Evolutionary conservation across 2,329 filamentous ascomycete genomes (phyloP).

Genomic region (Aspergillus chevalieri): DNA sequence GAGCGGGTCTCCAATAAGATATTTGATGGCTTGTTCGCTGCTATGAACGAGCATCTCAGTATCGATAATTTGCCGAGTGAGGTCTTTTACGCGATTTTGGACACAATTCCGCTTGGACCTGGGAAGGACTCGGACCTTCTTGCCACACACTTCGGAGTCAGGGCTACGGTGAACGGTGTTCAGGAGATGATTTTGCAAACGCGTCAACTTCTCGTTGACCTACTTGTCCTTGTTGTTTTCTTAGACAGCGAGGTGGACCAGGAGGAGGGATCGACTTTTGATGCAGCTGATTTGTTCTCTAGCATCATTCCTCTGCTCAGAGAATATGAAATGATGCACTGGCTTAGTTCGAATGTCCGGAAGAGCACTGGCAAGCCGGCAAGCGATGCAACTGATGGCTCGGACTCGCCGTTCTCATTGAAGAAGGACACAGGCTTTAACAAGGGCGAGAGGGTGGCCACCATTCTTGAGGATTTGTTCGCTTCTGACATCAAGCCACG

Average conservation of each 20-base stretch:
- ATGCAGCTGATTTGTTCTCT: constrained; percentile 52
- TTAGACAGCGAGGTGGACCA: constrained; percentile 77
- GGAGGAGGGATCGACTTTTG: constrained; percentile 64
- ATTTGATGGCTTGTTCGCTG: constrained; percentile 61
- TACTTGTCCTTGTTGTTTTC: constrained; percentile 76
- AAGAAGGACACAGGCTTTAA: constrained; percentile 16
- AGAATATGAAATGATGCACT: constrained; percentile 63
- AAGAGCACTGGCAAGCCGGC: constrained; percentile 23
- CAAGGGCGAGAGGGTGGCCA: constrained; percentile 23
- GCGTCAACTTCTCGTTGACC: constrained; percentile 69
- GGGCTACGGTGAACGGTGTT: constrained; percentile 66
- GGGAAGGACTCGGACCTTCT: constrained; percentile 37
- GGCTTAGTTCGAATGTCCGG: constrained; percentile 50
- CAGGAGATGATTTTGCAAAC: constrained; percentile 72
- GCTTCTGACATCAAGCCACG: constrained; percentile 39
- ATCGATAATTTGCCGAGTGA: constrained; percentile 43
- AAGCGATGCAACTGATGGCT: constrained; percentile 16
- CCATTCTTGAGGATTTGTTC: constrained; percentile 41
- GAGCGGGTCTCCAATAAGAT: constrained; percentile 78
- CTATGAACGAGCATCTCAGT: constrained; percentile 61
- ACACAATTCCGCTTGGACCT: constrained; percentile 40
- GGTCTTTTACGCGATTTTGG: constrained; percentile 47
- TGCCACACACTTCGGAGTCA: constrained; percentile 68
- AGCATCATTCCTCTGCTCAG: constrained; percentile 64
- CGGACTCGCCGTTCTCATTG: constrained; percentile 18